Conservation (phyloP, 75 land plant genomes). For the Larix kaempferi region DNA sequence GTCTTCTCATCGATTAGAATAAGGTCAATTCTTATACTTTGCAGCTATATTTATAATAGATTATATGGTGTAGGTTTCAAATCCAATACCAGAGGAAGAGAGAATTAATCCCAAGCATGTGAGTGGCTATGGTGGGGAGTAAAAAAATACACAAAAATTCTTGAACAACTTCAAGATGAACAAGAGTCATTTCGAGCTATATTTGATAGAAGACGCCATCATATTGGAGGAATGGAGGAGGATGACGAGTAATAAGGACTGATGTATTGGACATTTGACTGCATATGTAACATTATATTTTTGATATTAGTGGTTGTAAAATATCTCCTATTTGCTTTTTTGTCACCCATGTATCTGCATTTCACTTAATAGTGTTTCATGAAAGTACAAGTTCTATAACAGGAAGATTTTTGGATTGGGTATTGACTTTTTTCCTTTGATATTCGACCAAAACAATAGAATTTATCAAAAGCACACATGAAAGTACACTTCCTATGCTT, state of each 20-base stretch:
- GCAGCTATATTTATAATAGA: conserved; percentile 6
- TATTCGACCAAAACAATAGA: no score
- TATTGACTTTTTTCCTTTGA: no score
- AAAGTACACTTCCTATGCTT: no score
- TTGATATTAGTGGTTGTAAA: no score
- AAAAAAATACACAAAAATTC: conserved; percentile 30
- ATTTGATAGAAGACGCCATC: conserved; percentile 58
- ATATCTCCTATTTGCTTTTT: no score
- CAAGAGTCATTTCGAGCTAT: conserved; percentile 69
- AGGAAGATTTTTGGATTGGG: no score
- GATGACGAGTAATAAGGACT: conserved; percentile 37
- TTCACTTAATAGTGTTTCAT: no score
- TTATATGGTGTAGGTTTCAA: conserved; percentile 45
- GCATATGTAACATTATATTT: no score
- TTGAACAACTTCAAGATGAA: conserved; percentile 72
- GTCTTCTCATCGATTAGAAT: background rate
- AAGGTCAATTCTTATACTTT: background rate
- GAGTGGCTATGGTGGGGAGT: conserved; percentile 1
- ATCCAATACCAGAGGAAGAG: conserved; percentile 55
- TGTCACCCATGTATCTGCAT: no score
- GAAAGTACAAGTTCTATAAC: no score
- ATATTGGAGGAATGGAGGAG: conserved; percentile 42
- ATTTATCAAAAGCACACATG: no score
- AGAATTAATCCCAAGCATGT: background rate
- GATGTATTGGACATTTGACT: no score